A percentile compares a stretch with the other conserved stretches of the same genome.
Conservation (phyloP, 2,329 filamentous ascomycete species). For the Trichoderma polysporum region DNA sequence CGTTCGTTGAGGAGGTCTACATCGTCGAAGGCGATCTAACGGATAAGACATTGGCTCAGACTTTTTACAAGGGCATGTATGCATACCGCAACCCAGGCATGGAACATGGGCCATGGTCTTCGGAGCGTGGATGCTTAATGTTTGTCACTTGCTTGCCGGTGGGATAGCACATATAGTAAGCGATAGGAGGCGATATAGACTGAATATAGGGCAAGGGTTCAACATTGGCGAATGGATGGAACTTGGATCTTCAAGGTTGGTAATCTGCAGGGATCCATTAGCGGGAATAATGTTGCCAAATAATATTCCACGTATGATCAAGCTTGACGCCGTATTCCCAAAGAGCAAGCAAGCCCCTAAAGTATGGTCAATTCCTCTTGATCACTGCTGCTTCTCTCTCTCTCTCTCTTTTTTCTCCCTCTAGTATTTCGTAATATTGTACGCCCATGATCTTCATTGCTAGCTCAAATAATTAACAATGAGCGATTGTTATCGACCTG, state of each 20-base stretch:
- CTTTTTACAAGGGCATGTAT: conserved; percentile 39
- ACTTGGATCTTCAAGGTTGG: not conserved
- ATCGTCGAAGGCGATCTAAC: conserved; percentile 37
- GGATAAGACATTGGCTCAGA: conserved; percentile 32
- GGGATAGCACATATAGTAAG: not conserved
- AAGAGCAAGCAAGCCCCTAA: not conserved
- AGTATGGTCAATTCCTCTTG: not conserved
- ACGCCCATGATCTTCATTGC: not conserved
- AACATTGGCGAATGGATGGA: not conserved
- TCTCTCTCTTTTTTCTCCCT: not conserved
- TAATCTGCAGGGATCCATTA: not conserved
- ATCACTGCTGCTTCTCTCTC: not conserved
- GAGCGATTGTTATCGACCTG: not conserved
- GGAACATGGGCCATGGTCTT: conserved; percentile 40
- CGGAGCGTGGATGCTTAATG: conserved; percentile 36
- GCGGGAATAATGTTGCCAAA: not conserved
- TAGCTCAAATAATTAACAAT: not conserved
- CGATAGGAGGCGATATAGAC: not conserved
- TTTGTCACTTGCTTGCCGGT: conserved; percentile 6
- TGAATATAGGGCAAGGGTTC: not conserved
- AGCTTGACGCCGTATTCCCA: not conserved
- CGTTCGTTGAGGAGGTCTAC: conserved; percentile 41
- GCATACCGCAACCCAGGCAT: conserved; percentile 42
- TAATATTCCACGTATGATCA: conserved; percentile 15
- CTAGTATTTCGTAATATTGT: not conserved